Conservation (phyloP, 345 rosid species). For the Noccaea bulbosa region DNA sequence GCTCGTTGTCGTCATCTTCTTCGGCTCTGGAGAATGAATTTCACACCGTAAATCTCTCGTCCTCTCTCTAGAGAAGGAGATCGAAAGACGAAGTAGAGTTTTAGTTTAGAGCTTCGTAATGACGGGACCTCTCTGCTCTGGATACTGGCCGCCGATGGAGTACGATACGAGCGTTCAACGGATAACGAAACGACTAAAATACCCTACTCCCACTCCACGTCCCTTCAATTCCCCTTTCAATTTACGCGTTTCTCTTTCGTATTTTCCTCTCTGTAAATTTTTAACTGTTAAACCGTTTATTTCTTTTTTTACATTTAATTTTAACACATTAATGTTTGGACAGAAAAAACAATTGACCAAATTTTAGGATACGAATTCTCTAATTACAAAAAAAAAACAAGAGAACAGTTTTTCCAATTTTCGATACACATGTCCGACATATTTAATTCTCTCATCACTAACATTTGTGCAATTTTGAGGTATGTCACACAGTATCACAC, state of each 20-base stretch:
- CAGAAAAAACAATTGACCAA: no score
- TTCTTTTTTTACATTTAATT: no score
- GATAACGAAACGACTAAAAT: conserved; percentile 20
- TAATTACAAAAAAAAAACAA: no score
- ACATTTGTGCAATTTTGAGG: no score
- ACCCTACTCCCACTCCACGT: conserved; percentile 26
- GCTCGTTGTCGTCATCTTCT: conserved; percentile 36
- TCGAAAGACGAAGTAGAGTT: neutral
- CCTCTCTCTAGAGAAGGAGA: neutral
- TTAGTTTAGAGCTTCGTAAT: neutral
- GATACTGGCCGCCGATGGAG: conserved; percentile 31
- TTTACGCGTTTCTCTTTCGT: neutral
- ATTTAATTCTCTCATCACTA: no score
- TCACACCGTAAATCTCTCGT: neutral
- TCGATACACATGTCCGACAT: no score
- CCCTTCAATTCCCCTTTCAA: neutral
- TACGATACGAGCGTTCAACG: conserved; percentile 1
- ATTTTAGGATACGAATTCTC: no score
- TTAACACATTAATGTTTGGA: no score
- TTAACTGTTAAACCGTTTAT: neutral
- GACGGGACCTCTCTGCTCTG: neutral
- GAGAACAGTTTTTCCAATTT: no score
- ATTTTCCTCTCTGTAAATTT: no score
- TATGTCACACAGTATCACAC: no score
- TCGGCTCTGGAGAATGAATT: neutral